These are phyloP conservation scores for Nemania sp. DNA, from an alignment of 2,329 filamentous ascomycete genomes.

Conservation along the genomic window DNA sequence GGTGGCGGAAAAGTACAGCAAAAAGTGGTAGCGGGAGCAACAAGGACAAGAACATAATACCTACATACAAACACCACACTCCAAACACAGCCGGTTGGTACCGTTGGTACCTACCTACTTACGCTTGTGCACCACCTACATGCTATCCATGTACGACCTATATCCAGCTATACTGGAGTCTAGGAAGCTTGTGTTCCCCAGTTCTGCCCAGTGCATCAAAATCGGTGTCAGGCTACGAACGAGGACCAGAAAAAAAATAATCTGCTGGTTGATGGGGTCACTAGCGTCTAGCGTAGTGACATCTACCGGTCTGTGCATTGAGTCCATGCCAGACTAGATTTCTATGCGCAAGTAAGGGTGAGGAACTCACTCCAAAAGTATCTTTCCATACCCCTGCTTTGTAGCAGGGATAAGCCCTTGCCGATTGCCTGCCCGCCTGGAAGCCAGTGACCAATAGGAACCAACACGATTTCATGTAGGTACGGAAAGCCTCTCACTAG, in stretches of 20 bases:
- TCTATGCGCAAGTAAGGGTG: slow-evolving; percentile 13
- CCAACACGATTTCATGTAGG: slow-evolving; percentile 18
- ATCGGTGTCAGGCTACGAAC: slow-evolving; percentile 27
- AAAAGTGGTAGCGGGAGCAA: background rate
- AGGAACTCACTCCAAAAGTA: slow-evolving; percentile 28
- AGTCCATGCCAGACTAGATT: slow-evolving; percentile 8
- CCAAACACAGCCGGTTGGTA: slow-evolving; percentile 14
- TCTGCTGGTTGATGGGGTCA: slow-evolving; percentile 32
- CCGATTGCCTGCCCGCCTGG: slow-evolving; percentile 21
- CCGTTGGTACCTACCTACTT: background rate
- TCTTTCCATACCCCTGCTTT: background rate
- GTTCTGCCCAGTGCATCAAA: slow-evolving; percentile 23
- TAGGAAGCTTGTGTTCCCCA: slow-evolving; percentile 26
- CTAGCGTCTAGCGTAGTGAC: slow-evolving; percentile 32
- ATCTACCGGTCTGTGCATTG: slow-evolving; percentile 19
- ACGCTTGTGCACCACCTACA: background rate
- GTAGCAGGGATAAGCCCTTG: slow-evolving; percentile 28
- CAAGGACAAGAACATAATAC: too few relatives aligned
- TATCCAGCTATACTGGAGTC: slow-evolving; percentile 2
- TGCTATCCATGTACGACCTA: background rate
- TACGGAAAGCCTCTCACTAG: slow-evolving; percentile 8
- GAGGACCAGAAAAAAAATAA: slow-evolving; percentile 27
- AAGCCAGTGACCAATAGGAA: slow-evolving; percentile 35
- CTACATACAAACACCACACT: slow-evolving; percentile 6
- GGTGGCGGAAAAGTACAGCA: slow-evolving; percentile 29